Percentiles rank a stretch among this genome's conserved stretches.
These are phyloP conservation scores for Trapa incisa DNA, from an alignment of 345 rosid species.

Conservation along the genomic window DNA sequence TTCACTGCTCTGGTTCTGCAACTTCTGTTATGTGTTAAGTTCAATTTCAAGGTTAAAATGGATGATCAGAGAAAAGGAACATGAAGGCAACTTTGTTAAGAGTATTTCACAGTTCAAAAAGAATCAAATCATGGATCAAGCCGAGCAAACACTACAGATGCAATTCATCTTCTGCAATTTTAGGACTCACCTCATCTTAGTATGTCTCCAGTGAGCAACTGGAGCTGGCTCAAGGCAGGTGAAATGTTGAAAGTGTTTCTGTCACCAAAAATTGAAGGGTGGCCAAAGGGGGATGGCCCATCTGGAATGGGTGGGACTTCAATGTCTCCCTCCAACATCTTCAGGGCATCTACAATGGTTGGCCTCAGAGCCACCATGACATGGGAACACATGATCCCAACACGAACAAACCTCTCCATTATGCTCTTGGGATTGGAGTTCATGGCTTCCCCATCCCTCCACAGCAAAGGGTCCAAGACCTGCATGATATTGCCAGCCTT, in stretches of 20 bases:
- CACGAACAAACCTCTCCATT: conserved; percentile 77
- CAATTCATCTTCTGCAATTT: not conserved
- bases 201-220: conserved; percentile 31
- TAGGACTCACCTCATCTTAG: conserved; percentile 29
- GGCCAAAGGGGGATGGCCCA: conserved; percentile 58
- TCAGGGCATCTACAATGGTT: conserved; percentile 63
- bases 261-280: conserved; percentile 24
- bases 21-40: too few relatives aligned
- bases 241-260: conserved; percentile 37
- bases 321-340: conserved; percentile 84
- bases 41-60: not conserved
- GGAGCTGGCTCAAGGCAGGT: conserved; percentile 38
- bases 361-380: conserved; percentile 91
- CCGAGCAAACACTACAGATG: not conserved
- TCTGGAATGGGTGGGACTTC: conserved; percentile 75
- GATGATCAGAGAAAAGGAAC: not conserved
- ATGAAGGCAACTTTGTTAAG: not conserved
- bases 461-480: conserved; percentile 45
- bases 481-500: conserved; percentile 54
- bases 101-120: not conserved
- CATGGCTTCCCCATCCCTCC: conserved; percentile 26
- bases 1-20: too few relatives aligned
- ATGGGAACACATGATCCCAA: conserved; percentile 82
- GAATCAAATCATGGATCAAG: not conserved
- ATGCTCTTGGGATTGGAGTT: conserved; percentile 50